Evolutionary conservation across 2,329 filamentous ascomycete species (phyloP).

Genomic region (Aspergillus sp.): DNA sequence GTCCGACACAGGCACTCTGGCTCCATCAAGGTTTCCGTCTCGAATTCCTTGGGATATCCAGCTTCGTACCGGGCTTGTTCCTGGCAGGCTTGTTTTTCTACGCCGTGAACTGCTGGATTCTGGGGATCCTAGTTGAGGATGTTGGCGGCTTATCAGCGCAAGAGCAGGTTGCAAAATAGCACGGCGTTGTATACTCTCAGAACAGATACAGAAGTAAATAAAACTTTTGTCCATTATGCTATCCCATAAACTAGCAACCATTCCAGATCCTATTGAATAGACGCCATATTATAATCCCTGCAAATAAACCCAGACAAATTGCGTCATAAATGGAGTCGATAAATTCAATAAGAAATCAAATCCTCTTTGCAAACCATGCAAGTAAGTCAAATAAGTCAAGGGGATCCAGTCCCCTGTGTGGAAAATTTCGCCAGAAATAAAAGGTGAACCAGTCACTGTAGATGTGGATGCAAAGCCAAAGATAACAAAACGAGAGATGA

Average conservation of each 20-base stretch:
- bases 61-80: slow-evolving; percentile 82
- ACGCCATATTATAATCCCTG: too few relatives aligned
- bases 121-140: slow-evolving; percentile 73
- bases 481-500: background rate
- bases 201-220: background rate
- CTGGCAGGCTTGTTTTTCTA: slow-evolving; percentile 71
- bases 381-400: background rate
- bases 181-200: too few relatives aligned
- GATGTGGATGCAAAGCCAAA: background rate
- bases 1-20: slow-evolving; percentile 54
- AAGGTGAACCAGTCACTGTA: background rate
- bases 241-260: background rate
- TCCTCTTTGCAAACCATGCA: background rate
- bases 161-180: background rate
- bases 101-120: slow-evolving; percentile 74
- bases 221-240: background rate
- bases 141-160: slow-evolving; percentile 24
- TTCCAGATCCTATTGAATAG: too few relatives aligned
- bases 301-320: background rate
- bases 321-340: background rate
- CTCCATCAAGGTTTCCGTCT: slow-evolving; percentile 67
- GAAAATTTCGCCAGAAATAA: background rate
- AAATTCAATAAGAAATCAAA: background rate
- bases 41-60: slow-evolving; percentile 73
- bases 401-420: background rate